These are phyloP conservation scores for Pulveroboletus sp. DNA, from an alignment of 1,284 basidiomycete species.

Conservation along the genomic window DNA sequence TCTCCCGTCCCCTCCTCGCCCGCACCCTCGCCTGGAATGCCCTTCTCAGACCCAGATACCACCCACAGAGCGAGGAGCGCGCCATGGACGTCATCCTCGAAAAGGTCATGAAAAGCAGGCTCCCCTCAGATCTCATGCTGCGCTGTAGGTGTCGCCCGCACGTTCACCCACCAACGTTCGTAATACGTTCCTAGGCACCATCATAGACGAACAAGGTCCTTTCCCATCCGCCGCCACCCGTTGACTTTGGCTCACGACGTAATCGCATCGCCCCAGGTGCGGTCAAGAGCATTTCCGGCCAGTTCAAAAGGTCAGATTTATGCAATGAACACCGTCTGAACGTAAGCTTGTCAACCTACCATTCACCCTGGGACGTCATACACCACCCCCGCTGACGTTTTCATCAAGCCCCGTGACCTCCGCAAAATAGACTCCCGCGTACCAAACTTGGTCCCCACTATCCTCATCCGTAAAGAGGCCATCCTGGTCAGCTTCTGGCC, in stretches of 20 bases:
- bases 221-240: conserved; percentile 16
- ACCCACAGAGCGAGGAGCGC: conserved; percentile 61
- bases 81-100: conserved; percentile 73
- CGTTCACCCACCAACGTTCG: conserved; percentile 3
- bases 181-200: conserved; percentile 60
- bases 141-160: conserved; percentile 59
- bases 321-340: conserved; percentile 87
- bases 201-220: conserved; percentile 80
- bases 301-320: conserved; percentile 88
- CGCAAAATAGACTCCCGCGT: conserved; percentile 95
- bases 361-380: conserved; percentile 24
- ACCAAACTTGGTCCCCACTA: conserved; percentile 93
- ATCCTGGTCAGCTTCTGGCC: conserved; percentile 65
- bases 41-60: conserved; percentile 18
- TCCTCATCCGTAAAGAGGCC: conserved; percentile 85
- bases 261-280: conserved; percentile 55
- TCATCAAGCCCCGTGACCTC: conserved; percentile 84
- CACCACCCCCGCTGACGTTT: conserved; percentile 26
- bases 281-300: conserved; percentile 87
- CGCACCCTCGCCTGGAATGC: conserved; percentile 30
- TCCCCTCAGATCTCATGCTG: conserved; percentile 79
- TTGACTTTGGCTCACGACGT: conserved; percentile 22
- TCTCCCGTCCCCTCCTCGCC: not conserved
- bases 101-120: conserved; percentile 78
- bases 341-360: conserved; percentile 51